These are phyloP conservation scores for Penicillium sp. DNA, from an alignment of 2,329 filamentous ascomycete species.

Conservation along the genomic window DNA sequence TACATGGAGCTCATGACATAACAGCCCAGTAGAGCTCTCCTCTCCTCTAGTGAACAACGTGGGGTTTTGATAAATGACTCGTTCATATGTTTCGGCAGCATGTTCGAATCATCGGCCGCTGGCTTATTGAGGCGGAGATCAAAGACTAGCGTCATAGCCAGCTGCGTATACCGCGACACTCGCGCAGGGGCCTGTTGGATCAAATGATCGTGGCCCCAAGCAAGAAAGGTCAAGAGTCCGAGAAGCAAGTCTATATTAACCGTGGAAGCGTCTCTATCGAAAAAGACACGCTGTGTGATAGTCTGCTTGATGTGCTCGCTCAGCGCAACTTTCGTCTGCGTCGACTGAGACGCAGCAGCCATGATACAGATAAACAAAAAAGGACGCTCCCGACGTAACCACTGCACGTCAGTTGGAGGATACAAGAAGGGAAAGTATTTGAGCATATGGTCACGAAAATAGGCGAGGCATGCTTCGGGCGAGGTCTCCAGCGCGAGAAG, in stretches of 20 bases:
- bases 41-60: slow-evolving; percentile 48
- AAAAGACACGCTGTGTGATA: slow-evolving; percentile 48
- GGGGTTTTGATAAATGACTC: background rate
- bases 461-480: slow-evolving; percentile 42
- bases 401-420: slow-evolving; percentile 38
- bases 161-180: slow-evolving; percentile 10
- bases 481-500: background rate
- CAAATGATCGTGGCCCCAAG: slow-evolving; percentile 39
- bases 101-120: slow-evolving; percentile 4
- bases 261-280: slow-evolving; percentile 40
- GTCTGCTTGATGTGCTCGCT: slow-evolving; percentile 46
- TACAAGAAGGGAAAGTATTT: slow-evolving; percentile 49
- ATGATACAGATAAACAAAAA: slow-evolving; percentile 54
- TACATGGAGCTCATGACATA: slow-evolving; percentile 47
- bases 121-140: slow-evolving; percentile 21
- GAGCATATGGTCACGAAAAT: slow-evolving; percentile 46
- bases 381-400: slow-evolving; percentile 45
- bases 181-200: slow-evolving; percentile 13
- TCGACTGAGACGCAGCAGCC: slow-evolving; percentile 47
- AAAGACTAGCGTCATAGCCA: slow-evolving; percentile 12
- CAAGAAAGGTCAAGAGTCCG: slow-evolving; percentile 48
- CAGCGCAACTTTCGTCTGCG: slow-evolving; percentile 41
- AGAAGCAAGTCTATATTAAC: slow-evolving; percentile 50
- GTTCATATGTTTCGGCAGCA: slow-evolving; percentile 7
- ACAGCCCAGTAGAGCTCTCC: slow-evolving; percentile 50